Evolutionary conservation across 495 filamentous ascomycete species (phyloP).

Genomic region (Annulohypoxylon nitens): DNA sequence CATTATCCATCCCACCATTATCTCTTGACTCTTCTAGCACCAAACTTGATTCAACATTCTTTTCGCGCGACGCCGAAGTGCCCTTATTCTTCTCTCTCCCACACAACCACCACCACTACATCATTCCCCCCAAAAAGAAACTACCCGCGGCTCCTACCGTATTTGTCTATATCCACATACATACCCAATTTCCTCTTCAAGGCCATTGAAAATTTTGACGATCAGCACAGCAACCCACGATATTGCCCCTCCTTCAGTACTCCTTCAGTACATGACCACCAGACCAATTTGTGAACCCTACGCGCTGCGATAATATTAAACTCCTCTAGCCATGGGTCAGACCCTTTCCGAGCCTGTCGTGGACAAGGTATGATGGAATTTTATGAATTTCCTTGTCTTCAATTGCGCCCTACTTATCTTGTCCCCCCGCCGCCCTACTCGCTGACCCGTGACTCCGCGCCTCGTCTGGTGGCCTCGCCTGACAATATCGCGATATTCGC

Average conservation of each 20-base stretch:
- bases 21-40: slow-evolving; percentile 23
- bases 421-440: slow-evolving; percentile 11
- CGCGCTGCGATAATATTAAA: slow-evolving; percentile 38
- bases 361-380: slow-evolving; percentile 83
- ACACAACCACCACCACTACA: slow-evolving; percentile 45
- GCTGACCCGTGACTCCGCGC: slow-evolving; percentile 44
- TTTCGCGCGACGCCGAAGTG: slow-evolving; percentile 44
- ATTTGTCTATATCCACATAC: slow-evolving; percentile 39
- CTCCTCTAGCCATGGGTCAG: slow-evolving; percentile 83
- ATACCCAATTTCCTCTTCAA: slow-evolving; percentile 27
- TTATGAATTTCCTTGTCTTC: slow-evolving; percentile 22
- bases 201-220: slow-evolving; percentile 47
- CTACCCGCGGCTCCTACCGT: slow-evolving; percentile 39
- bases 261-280: slow-evolving; percentile 28
- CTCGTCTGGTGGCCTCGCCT: slow-evolving; percentile 40
- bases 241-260: slow-evolving; percentile 38
- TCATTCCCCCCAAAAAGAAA: slow-evolving; percentile 43
- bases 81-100: slow-evolving; percentile 44
- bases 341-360: slow-evolving; percentile 98
- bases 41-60: slow-evolving; percentile 39
- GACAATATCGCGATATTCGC: slow-evolving; percentile 41
- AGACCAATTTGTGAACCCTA: slow-evolving; percentile 25
- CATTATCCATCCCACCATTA: slow-evolving; percentile 14
- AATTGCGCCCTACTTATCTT: slow-evolving; percentile 35
- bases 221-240: slow-evolving; percentile 40